Conservation (phyloP, 2,329 filamentous ascomycete species). For the Rosellinia necatrix region DNA sequence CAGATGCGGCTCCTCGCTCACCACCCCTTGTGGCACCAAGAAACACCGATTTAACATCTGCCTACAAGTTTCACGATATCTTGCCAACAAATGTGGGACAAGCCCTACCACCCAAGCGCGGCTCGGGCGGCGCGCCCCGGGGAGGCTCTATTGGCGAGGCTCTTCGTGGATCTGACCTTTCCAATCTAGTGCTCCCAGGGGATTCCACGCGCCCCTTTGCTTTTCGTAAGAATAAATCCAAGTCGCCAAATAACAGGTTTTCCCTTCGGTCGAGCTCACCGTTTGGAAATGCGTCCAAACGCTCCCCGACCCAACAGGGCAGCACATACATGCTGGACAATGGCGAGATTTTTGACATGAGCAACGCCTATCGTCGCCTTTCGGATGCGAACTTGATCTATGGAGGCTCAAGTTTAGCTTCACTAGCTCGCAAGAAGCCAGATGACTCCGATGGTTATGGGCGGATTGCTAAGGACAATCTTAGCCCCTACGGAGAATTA, state of each 20-base stretch:
- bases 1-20: slow-evolving; percentile 51
- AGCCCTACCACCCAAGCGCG: slow-evolving; percentile 49
- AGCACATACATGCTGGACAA: slow-evolving; percentile 60
- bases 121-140: slow-evolving; percentile 35
- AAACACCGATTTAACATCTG: slow-evolving; percentile 51
- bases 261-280: slow-evolving; percentile 56
- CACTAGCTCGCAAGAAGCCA: slow-evolving; percentile 61
- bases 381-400: slow-evolving; percentile 72
- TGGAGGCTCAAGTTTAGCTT: slow-evolving; percentile 66
- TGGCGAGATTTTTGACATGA: slow-evolving; percentile 68
- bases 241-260: slow-evolving; percentile 57
- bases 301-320: slow-evolving; percentile 40
- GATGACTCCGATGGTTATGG: slow-evolving; percentile 50
- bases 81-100: slow-evolving; percentile 57
- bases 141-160: slow-evolving; percentile 57
- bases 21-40: slow-evolving; percentile 29
- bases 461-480: slow-evolving; percentile 70
- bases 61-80: slow-evolving; percentile 67
- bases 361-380: slow-evolving; percentile 70
- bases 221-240: slow-evolving; percentile 51
- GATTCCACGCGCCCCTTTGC: slow-evolving; percentile 50
- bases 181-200: slow-evolving; percentile 54
- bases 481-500: slow-evolving; percentile 68
- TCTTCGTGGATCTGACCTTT: slow-evolving; percentile 56
- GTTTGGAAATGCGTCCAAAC: slow-evolving; percentile 44